phyloP scores from a whole-genome alignment of 805 yeast species.

The Ogataea saltuana region DNA sequence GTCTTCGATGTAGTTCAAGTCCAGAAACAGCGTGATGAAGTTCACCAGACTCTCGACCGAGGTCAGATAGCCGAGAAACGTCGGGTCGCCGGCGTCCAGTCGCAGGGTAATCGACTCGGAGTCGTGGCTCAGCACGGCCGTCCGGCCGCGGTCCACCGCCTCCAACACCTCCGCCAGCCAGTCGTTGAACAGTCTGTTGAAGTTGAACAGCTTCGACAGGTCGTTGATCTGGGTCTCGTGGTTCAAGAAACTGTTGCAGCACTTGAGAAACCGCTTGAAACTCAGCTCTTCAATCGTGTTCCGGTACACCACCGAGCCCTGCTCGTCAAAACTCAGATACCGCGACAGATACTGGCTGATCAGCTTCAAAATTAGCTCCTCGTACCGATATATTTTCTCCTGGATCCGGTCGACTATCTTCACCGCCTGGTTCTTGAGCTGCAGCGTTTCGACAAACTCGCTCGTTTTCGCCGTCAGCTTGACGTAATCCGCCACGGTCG shows the following conservation, averaged over 20 bases:
- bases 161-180: constrained; percentile 24
- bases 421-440: constrained; percentile 6
- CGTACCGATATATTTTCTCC: constrained; percentile 12
- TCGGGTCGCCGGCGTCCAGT: constrained; percentile 1
- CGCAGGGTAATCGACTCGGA: constrained; percentile 7
- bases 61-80: constrained; percentile 12
- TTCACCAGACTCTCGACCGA: constrained; percentile 24
- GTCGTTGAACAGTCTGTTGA: constrained; percentile 25
- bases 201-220: constrained; percentile 20
- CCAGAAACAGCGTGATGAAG: constrained; percentile 28
- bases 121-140: constrained; percentile 8
- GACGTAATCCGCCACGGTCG: constrained; percentile 13
- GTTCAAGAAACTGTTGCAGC: constrained; percentile 13
- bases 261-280: constrained; percentile 21
- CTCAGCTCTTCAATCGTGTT: constrained; percentile 13
- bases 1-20: constrained; percentile 10
- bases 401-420: constrained; percentile 21
- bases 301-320: constrained; percentile 13
- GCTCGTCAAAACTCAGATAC: constrained; percentile 20
- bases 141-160: constrained; percentile 16
- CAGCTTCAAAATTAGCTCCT: constrained; percentile 9
- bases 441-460: constrained; percentile 11
- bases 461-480: constrained; percentile 21
- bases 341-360: constrained; percentile 12
- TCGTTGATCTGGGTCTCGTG: constrained; percentile 8